Evolutionary conservation across 2,329 filamentous ascomycete species (phyloP), one percentile per base, ranked within the genome.

Genomic region (Trichophyton benhamiae): DNA sequence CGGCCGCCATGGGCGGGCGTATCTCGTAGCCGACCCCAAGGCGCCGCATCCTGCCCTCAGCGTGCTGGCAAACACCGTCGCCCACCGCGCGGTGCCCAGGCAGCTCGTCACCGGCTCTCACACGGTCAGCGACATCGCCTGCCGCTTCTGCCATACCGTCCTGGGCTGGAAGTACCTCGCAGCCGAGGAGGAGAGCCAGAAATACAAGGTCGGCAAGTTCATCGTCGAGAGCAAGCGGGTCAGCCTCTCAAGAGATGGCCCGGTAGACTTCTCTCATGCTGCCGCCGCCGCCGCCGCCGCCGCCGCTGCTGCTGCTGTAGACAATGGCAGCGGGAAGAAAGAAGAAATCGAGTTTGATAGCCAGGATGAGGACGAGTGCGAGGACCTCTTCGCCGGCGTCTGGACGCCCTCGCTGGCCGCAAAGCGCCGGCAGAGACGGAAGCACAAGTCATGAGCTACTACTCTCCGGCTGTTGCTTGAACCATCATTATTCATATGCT

Each of bases 191-290:
- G 82, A 85, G 62, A 74, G 71, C 9, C 83, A 86, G 71, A 75
- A 78, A 61, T 86, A 86, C 67, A 86, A 86, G 68, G 80, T 86
- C 1, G 83, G 83, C n/a, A 86, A 85, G 68, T 86, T 82, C 65
- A 86, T 86, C 30, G 70, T 86, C 30, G 83, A 86, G 70, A 84
- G 82, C 49, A 82, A 79, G 70, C 74, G 79, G 60, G 79, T 83
- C 7, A 77, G 76, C 25, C 72, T 76, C 17, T 68, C 70, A 13
- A 62, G 67, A 15, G 65, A 58, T 6, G 15, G 36, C 7, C 33
- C 33, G 33, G 33, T 38, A 13, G 33, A 15, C 22, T 25, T 41
- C 48, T 33, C 33, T n/a, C n/a, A 4, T 15, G 13, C 15, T 44
- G 4, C 15, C 30, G n/a, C 20, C 1, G 20, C 17, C 3, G n/a